Evolutionary conservation across 768 basidiomycete species (phyloP).

Genomic region (Pulveroboletus sp.): DNA sequence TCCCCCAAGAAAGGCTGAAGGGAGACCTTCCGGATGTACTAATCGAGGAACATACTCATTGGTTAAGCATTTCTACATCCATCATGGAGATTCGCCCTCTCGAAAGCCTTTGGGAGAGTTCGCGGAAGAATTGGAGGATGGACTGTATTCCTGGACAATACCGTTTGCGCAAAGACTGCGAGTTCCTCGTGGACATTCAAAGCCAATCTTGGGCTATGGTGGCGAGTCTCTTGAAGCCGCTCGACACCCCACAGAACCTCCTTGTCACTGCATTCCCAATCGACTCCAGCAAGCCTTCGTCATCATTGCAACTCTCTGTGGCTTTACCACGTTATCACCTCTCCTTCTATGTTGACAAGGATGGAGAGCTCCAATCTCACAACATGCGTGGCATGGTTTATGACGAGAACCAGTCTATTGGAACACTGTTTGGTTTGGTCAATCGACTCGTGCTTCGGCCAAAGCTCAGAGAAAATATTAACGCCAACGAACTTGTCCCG

Average conservation of each 20-base stretch:
- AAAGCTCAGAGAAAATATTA: background rate
- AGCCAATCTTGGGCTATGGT: constrained; percentile 29
- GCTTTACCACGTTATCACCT: constrained; percentile 39
- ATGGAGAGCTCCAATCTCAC: constrained; percentile 34
- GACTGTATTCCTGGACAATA: constrained; percentile 6
- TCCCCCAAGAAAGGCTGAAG: constrained; percentile 19
- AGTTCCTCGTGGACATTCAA: constrained; percentile 23
- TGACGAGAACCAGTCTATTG: constrained; percentile 38
- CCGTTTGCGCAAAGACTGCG: constrained; percentile 3
- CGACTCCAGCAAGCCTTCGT: background rate
- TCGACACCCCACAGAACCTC: constrained; percentile 24
- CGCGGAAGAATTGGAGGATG: constrained; percentile 26
- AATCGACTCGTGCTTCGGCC: constrained; percentile 38
- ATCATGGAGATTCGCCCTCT: constrained; percentile 27
- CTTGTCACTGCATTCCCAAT: constrained; percentile 11
- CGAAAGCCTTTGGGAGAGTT: constrained; percentile 22
- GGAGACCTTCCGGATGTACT: constrained; percentile 25
- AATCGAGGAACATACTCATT: constrained; percentile 24
- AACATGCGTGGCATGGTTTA: constrained; percentile 41
- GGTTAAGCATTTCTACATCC: constrained; percentile 26
- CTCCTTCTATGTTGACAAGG: constrained; percentile 35
- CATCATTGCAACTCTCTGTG: constrained; percentile 20
- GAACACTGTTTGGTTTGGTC: constrained; percentile 42
- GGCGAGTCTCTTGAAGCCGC: constrained; percentile 15
- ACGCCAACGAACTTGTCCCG: constrained; percentile 1